phyloP scores from a whole-genome alignment of 2,329 filamentous ascomycete species.

The Alternaria viburni region DNA sequence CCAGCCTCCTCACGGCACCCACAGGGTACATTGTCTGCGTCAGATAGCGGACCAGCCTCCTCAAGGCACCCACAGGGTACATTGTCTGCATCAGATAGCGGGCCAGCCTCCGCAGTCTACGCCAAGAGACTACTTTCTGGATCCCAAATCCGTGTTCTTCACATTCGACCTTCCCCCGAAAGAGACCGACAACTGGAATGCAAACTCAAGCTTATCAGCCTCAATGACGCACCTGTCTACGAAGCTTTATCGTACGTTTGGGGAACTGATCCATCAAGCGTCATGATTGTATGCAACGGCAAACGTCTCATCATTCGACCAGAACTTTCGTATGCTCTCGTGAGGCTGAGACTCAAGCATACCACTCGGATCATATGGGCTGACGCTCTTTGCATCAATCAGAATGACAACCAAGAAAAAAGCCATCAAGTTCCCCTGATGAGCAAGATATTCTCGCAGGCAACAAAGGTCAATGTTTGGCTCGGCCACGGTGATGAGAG shows the following conservation, averaged over 20 bases:
- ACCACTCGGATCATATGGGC: not conserved
- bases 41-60: not conserved
- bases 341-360: fast-evolving
- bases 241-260: not conserved
- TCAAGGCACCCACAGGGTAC: not conserved
- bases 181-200: fast-evolving
- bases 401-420: not conserved
- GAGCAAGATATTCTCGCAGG: not conserved
- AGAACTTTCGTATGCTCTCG: not conserved
- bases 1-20: no score
- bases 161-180: not conserved
- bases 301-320: not conserved
- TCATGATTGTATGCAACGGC: not conserved
- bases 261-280: not conserved
- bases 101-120: not conserved
- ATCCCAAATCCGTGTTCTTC: not conserved
- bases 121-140: not conserved
- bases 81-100: fast-evolving
- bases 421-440: not conserved
- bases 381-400: not conserved
- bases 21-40: not conserved
- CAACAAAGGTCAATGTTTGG: not conserved
- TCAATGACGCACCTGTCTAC: not conserved
- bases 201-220: not conserved
- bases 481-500: not conserved